phyloP scores from a whole-genome alignment of 2,329 filamentous ascomycete species.

The Elsinoe arachidis region DNA sequence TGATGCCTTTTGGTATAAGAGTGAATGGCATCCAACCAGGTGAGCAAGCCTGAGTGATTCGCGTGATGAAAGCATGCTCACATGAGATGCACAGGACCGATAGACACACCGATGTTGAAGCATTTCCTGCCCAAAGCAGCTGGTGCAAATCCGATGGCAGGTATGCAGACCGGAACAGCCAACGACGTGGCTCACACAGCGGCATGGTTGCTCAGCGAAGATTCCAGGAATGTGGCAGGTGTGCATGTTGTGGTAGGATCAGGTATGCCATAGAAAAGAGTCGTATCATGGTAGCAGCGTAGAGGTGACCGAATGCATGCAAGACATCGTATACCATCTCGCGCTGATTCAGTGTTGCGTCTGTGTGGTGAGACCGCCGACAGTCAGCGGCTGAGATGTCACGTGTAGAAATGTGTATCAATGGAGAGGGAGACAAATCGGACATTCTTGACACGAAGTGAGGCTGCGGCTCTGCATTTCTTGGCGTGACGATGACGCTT shows the following conservation, averaged over 20 bases:
- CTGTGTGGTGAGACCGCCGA: no score
- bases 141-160: background rate
- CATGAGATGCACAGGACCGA: background rate
- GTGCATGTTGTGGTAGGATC: background rate
- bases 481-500: no score
- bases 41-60: background rate
- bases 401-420: no score
- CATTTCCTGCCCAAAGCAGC: background rate
- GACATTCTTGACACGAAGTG: no score
- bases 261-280: background rate
- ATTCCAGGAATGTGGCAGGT: background rate
- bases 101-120: background rate
- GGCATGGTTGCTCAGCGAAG: background rate
- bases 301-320: no score
- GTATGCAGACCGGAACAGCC: background rate
- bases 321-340: no score
- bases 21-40: background rate
- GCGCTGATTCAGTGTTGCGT: no score
- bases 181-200: background rate
- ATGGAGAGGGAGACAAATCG: no score
- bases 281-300: no score
- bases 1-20: background rate
- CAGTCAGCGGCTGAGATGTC: no score
- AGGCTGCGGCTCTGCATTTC: no score
- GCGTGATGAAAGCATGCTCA: background rate